Conservation (phyloP, 2,329 filamentous ascomycete species). For the Fusarium xyrophilum region DNA sequence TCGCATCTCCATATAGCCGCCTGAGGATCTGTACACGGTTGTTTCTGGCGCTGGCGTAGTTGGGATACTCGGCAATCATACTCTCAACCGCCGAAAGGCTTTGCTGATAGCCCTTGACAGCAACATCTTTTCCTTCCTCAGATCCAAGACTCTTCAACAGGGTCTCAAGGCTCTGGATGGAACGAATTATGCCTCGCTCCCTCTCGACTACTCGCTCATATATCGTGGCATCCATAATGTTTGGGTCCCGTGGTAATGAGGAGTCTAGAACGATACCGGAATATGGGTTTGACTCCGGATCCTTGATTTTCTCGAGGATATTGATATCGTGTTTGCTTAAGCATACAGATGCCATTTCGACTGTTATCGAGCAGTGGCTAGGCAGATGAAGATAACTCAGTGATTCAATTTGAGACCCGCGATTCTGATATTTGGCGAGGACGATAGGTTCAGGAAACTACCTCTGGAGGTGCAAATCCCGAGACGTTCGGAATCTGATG, state of each 20-base stretch:
- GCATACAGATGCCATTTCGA: constrained; percentile 55
- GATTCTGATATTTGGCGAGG: background rate
- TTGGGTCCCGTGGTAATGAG: constrained; percentile 63
- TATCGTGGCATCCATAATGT: constrained; percentile 57
- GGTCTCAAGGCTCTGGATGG: constrained; percentile 63
- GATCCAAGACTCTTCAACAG: constrained; percentile 55
- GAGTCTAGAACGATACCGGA: constrained; percentile 61
- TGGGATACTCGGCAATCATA: constrained; percentile 64
- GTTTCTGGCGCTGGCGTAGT: constrained; percentile 75
- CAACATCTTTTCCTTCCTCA: constrained; percentile 46
- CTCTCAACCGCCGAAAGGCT: constrained; percentile 58
- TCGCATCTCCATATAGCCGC: constrained; percentile 66
- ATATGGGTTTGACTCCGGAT: constrained; percentile 68
- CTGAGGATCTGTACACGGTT: constrained; percentile 75
- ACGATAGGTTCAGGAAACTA: background rate
- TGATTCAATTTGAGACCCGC: background rate
- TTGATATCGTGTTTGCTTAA: constrained; percentile 66
- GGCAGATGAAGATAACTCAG: background rate
- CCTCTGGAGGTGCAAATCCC: constrained; percentile 2
- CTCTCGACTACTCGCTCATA: constrained; percentile 60
- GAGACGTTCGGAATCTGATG: background rate
- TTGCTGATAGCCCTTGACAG: constrained; percentile 54
- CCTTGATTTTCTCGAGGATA: constrained; percentile 71
- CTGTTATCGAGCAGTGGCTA: constrained; percentile 4
- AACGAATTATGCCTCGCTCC: constrained; percentile 61